These are phyloP conservation scores for Paraconiothyrium sp. DNA, from an alignment of 2,329 filamentous ascomycete species.

Conservation along the genomic window DNA sequence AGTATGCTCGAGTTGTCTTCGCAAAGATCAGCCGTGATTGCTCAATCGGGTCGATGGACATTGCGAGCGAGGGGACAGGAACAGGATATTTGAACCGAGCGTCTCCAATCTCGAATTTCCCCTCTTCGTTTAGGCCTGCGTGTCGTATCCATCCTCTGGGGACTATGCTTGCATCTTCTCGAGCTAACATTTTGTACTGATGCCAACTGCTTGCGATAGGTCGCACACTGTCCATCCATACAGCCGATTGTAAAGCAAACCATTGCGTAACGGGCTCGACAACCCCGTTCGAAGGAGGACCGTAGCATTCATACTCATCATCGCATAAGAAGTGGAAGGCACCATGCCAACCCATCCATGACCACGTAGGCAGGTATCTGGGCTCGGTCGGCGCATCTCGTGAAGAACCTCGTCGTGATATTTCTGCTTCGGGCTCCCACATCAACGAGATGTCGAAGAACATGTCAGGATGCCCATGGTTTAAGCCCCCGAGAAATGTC, in stretches of 20 bases:
- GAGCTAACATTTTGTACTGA: neutral
- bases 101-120: neutral
- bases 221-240: neutral
- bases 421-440: neutral
- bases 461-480: slow-evolving; percentile 2
- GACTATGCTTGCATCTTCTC: neutral
- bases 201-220: neutral
- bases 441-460: slow-evolving; percentile 1
- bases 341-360: slow-evolving; percentile 5
- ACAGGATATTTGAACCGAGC: neutral
- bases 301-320: neutral
- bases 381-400: neutral
- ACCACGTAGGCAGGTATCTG: neutral
- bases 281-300: neutral
- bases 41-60: neutral
- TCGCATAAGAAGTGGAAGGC: neutral
- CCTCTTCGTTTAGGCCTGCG: neutral
- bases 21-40: neutral
- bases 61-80: neutral
- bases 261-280: neutral
- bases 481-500: neutral
- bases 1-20: neutral
- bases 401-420: neutral
- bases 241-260: neutral
- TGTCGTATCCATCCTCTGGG: neutral